Evolutionary conservation across 768 basidiomycete species (phyloP).

Genomic region (Pholiota molesta): DNA sequence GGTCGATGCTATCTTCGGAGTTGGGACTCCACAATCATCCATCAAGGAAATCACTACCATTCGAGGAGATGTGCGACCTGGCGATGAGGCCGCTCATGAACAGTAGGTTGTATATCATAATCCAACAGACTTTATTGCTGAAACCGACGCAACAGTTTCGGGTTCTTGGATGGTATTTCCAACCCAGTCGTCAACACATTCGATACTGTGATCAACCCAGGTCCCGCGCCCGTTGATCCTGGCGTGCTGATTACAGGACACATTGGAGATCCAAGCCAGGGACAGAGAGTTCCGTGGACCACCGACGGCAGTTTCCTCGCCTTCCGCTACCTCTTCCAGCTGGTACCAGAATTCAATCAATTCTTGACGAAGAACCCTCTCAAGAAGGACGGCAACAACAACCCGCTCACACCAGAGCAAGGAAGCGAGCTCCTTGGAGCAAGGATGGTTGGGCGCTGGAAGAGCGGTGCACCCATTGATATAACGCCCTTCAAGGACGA

Average conservation of each 20-base stretch:
- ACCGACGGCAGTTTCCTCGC: conserved; percentile 54
- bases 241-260: conserved; percentile 49
- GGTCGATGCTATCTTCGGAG: conserved; percentile 38
- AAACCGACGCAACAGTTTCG: conserved; percentile 37
- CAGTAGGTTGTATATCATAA: conserved; percentile 33
- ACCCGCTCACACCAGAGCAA: conserved; percentile 33
- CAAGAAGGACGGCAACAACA: conserved; percentile 27
- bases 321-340: conserved; percentile 54
- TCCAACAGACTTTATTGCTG: not conserved
- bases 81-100: conserved; percentile 45
- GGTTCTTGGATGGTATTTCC: conserved; percentile 55
- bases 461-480: conserved; percentile 53
- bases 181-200: conserved; percentile 50
- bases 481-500: conserved; percentile 45
- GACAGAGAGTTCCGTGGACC: conserved; percentile 41
- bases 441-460: conserved; percentile 54
- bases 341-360: conserved; percentile 52
- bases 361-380: conserved; percentile 46
- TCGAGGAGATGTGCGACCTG: conserved; percentile 47
- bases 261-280: conserved; percentile 36
- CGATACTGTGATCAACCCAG: conserved; percentile 34
- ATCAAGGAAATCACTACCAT: conserved; percentile 41
- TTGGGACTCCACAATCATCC: conserved; percentile 29
- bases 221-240: conserved; percentile 40
- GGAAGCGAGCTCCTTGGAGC: conserved; percentile 38